Base-by-base conservation (phyloP, 2,329 filamentous ascomycete genomes). In the Aureobasidium subglaciale region DNA sequence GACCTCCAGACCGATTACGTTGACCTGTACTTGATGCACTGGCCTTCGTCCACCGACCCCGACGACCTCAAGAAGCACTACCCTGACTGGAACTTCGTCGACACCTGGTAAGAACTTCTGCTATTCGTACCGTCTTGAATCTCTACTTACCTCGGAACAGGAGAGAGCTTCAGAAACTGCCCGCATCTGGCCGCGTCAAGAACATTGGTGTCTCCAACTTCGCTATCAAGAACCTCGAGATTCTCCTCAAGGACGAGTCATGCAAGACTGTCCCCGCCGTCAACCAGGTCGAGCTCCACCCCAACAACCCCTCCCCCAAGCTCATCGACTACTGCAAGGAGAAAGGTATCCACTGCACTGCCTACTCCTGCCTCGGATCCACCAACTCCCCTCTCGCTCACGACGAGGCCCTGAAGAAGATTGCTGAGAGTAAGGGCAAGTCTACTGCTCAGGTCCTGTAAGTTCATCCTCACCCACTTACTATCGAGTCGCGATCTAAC, bases 211-310 rank as follows among this genome's bases (percentile, higher is more conserved):
- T 93, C 56, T 90, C 87, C 71, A 95, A 95, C 79, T 93, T 95
- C 70, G 86, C 79, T 60, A 88, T 91, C 69, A 82, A 76, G 70
- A 88, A 93, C 72, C 75, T 93, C 34, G 86, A 92, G 78, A 87
- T 82, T 70, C 78, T 77, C 57, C 76, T 93, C 59, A 82, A 79
- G 63, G 80, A 86, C 63, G 78, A 81, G 7, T 60, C 56, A 4
- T 60, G 49, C 73, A 84, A 84, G 73, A 83, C 81, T 57, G 71
- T 75, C 10, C 79, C 78, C 13, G 85, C 87, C 16, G 87, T 89
- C 62, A 91, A 92, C 79, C 88, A 93, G 73, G 81, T 90, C 68
- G 88, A 91, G 73, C 78, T 90, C 20, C 87, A 91, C 73, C 87
- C 87, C 30, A 86, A 86, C 75, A 85, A 87, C 77, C 86, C 87